A percentile compares a stretch with the other conserved stretches of the same genome.
Evolutionary conservation across 129 eudicot species (phyloP).

Genomic region (Glebionis coronaria): DNA sequence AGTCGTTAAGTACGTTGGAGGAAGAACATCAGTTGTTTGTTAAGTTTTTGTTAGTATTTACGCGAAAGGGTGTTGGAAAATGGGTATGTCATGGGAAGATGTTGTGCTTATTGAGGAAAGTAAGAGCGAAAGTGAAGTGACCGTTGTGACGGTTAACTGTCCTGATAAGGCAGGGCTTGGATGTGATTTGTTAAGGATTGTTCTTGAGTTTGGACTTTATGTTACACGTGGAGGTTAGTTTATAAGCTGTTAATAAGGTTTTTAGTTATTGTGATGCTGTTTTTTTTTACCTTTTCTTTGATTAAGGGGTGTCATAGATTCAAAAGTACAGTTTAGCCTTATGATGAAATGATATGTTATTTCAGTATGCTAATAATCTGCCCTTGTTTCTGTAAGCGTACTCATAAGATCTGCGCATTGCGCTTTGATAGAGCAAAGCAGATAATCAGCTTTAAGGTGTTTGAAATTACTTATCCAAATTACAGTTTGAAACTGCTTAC

Average conservation of each 20-base stretch:
- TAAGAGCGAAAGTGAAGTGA: slow-evolving; percentile 36
- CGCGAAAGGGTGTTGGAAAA: slow-evolving; percentile 4
- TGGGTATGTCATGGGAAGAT: slow-evolving; percentile 65
- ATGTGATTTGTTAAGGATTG: slow-evolving; percentile 52
- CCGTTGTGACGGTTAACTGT: slow-evolving; percentile 58
- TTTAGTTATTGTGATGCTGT: not conserved
- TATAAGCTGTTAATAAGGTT: not conserved
- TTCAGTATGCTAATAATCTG: no score
- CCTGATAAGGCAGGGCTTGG: slow-evolving; percentile 78
- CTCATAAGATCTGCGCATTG: no score
- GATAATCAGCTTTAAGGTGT: no score
- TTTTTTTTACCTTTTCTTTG: not conserved
- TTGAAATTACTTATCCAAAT: no score
- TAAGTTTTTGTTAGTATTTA: not conserved
- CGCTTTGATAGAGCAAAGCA: no score
- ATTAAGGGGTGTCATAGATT: not conserved
- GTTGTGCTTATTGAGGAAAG: slow-evolving; percentile 49
- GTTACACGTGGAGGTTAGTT: slow-evolving; percentile 60
- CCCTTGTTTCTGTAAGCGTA: no score
- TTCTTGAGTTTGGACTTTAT: slow-evolving; percentile 62
- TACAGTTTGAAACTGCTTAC: no score
- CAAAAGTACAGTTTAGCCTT: no score
- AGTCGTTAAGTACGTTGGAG: not conserved
- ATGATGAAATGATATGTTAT: no score
- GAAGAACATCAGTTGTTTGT: no score